Evolutionary conservation across 202 grass and related monocot species (phyloP), one percentile per base, ranked within the genome.

Genomic region (Zoysia matrella): DNA sequence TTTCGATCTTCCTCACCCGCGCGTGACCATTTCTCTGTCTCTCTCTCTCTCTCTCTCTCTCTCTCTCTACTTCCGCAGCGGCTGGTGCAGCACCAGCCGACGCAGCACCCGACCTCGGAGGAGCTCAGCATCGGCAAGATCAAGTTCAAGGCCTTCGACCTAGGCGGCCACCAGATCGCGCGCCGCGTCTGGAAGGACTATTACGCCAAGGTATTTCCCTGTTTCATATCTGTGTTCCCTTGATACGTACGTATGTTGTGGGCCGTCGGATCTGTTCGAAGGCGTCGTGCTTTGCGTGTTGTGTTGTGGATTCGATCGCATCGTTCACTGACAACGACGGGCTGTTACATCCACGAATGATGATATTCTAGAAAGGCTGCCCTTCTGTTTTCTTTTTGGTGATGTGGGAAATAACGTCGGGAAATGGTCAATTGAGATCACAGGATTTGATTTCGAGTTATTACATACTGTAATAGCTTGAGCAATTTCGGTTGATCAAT

Each of bases 101-200:
- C 91, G 69, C 94, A 97, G 63, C 83, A 94, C 60, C 94, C 94
- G 7, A 97, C 94, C 64, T 97, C 94, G 54, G 94, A 97, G 83
- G 94, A 97, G 87, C 88, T 97, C 77, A 97, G 91, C 91, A 97
- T 97, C 64, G 94, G 94, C 48, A 87, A 85, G 74, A 94, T 97
- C 85, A 97, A 97, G 89, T 97, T 97, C 87, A 97, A 97, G 83
- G 94, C 94, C 52, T 97, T 97, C 47, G 94, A 97, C 81, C 89
- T 97, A 22, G 91, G 94, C 54, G 94, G 94, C 49, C 94, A 97
- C 87, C 94, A 77, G 94, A 91, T 36, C 30, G 30, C 30, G 30
- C 30, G 30, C 30, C 30, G 30, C 30, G 30, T 36, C 30, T 36
- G 30, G 94, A 97, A 97, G 64, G 94, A 97, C 52, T 97, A 97